A percentile compares a stretch with the other conserved stretches of the same genome.
Conservation (phyloP, 2,329 filamentous ascomycete genomes). For the Trichocomaceae sp. region DNA sequence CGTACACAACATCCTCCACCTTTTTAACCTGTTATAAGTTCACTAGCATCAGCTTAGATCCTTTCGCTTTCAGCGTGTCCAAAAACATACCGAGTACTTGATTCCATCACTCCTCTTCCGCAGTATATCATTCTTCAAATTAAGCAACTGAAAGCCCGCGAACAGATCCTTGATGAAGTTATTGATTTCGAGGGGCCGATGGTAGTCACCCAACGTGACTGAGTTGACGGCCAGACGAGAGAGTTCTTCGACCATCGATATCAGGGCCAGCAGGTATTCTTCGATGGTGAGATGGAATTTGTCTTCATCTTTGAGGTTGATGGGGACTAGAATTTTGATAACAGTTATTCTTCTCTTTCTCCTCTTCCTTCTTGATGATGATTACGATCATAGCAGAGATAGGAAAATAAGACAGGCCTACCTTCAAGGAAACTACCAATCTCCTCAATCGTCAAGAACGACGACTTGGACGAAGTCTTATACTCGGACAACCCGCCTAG, state of each 20-base stretch:
- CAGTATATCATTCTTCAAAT: conserved; percentile 91
- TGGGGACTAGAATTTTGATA: conserved; percentile 57
- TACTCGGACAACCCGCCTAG: conserved; percentile 64
- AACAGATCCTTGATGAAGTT: conserved; percentile 92
- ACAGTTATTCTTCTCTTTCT: background rate
- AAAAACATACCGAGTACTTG: conserved; percentile 66
- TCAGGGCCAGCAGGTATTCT: conserved; percentile 87
- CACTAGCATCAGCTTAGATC: background rate
- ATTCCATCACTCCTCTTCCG: conserved; percentile 83
- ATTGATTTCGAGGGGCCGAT: conserved; percentile 78
- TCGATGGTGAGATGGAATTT: conserved; percentile 94
- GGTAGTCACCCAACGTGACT: conserved; percentile 84
- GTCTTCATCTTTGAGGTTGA: conserved; percentile 84
- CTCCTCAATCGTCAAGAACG: conserved; percentile 82
- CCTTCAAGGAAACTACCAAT: conserved; percentile 71
- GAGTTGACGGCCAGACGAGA: conserved; percentile 87
- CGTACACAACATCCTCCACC: conserved; percentile 96
- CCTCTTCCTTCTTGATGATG: background rate
- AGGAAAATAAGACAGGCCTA: conserved; percentile 31
- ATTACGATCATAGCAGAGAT: background rate
- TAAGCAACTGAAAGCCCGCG: conserved; percentile 92
- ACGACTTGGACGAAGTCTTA: conserved; percentile 44
- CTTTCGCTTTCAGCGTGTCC: background rate
- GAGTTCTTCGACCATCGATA: conserved; percentile 82
- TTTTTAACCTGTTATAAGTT: conserved; percentile 65